Base-by-base conservation (phyloP, 805 yeast species). In the Kluyveromyces siamensis region DNA sequence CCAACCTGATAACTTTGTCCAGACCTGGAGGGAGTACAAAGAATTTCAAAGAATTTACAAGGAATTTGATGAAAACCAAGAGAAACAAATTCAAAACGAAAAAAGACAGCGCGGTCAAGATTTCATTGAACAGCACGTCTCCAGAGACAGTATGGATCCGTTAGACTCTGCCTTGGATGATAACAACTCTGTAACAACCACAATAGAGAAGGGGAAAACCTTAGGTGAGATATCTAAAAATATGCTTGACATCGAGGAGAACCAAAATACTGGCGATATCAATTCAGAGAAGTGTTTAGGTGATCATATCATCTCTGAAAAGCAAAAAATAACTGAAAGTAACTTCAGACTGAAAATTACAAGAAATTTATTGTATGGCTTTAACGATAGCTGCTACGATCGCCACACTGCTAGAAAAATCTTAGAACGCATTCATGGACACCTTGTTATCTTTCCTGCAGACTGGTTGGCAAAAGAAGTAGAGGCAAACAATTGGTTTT, bases 1-100 rank as follows among this genome's bases (percentile, higher is more conserved):
- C 52, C 99, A 95, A 62, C 99, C 99, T 0, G 99, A 93, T 66
- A 88, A 91, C 63, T 73, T 79, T 7, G 98, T 91, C n/a, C 74
- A 74, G 21, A 77, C 89, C 0, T 93, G 99, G 99, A 77, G 77
- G 49, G 96, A 88, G 49, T 93, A 88, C 65, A 90, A 87, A 62
- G 80, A 76, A 27, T 84, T 73, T 62, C 74, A 80, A 50, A 79
- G 76, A 51, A 66, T 84, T 55, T 73, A 72, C 45, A 71, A 74
- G 17, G 88, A 84, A 0, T 87, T 87, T 60, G 49, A 52, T 8
- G 53, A 55, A 8, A 56, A 54, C 25, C 70, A 66, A 49, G 59
- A 56, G 13, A 52, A 54, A 16, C 43, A 59, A n/a, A 67, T 68
- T 9, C 64, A 61, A 8, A 52, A 57, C 5, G 69, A 65, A 48